Evolutionary conservation across 2,329 filamentous ascomycete genomes (phyloP).

Genomic region (Fusarium xylarioides): DNA sequence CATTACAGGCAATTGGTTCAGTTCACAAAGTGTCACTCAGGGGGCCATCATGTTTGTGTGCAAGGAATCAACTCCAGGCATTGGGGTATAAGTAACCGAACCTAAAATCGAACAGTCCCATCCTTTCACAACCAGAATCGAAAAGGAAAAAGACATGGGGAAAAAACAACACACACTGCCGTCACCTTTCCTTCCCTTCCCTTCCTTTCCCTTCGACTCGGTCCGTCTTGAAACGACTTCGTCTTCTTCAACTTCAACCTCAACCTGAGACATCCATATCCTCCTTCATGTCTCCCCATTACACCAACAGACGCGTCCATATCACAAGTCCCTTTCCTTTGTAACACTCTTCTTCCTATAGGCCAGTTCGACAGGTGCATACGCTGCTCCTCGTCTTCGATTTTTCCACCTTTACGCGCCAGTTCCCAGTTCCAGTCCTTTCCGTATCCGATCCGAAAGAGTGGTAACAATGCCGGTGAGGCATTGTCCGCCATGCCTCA

Average conservation of each 20-base stretch:
- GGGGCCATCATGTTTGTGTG: neutral
- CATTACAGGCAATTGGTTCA: neutral
- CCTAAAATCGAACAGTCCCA: constrained; percentile 39
- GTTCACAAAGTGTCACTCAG: neutral
- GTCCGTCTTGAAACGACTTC: constrained; percentile 26
- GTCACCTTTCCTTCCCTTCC: constrained; percentile 20
- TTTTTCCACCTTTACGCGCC: constrained; percentile 31
- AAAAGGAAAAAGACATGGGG: constrained; percentile 18
- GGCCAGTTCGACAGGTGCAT: neutral
- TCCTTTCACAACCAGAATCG: constrained; percentile 21
- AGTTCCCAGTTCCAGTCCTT: constrained; percentile 25
- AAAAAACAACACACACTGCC: constrained; percentile 31
- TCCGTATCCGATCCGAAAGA: constrained; percentile 34
- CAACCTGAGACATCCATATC: neutral
- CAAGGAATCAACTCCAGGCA: constrained; percentile 41
- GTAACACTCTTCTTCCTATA: neutral
- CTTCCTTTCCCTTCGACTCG: neutral
- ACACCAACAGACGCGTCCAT: constrained; percentile 12
- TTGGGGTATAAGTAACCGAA: constrained; percentile 44
- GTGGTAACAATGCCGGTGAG: constrained; percentile 26
- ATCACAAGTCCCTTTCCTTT: constrained; percentile 9
- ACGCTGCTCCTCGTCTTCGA: constrained; percentile 18
- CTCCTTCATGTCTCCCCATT: constrained; percentile 33
- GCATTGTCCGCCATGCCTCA: constrained; percentile 25
- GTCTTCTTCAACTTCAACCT: constrained; percentile 15